Evolutionary conservation across 441 rosid genomes (phyloP), one percentile per base, ranked within the genome.

Genomic region (Theobroma grandiflorum): DNA sequence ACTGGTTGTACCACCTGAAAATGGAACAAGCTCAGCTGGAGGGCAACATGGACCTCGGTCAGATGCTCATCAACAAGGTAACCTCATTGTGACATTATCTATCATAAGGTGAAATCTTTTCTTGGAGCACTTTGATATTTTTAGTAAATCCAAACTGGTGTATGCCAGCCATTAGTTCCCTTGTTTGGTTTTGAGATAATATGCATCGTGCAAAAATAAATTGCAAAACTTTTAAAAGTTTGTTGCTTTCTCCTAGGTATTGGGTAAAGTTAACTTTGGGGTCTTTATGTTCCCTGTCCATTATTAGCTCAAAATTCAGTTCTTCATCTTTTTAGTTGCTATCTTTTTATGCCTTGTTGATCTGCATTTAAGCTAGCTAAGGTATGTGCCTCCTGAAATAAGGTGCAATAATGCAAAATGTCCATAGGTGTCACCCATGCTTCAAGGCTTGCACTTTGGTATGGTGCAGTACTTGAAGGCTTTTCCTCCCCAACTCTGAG

Each of bases 1-100:
- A 65, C 90, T 87, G 31, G 98, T 96, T 85, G 95, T 94, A 65
- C 98, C 98, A 43, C 83, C 98, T 83, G 98, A 92, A 80, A 91
- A 79, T 82, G 88, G 88, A 74, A 77, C 93, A 79, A 85, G 55
- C 81, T 67, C 93, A 45, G 68, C 89, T 0, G 85, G 89, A 69
- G 92, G 88, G 57, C 98, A 88, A 78, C 90, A 84, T 50, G 93
- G 88, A 77, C 74, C 90, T 45, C 92, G 80, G 47, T 75, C 92
- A 62, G 92, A 86, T 83, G 68, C 88, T 86, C 90, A 77, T 68
- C 89, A 83, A 77, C 92, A 88, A 43, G 98, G 98, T 94, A 89
- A 84, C 11, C 20, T 61, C 22, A 33, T 74, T 53, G 12, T 65
- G 20, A 55, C 20, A 55, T 6, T 37, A 6, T 73, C 52, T 38